These are phyloP conservation scores for Wickerhamiella nectarea DNA, from an alignment of 805 yeast species.

Conservation along the genomic window DNA sequence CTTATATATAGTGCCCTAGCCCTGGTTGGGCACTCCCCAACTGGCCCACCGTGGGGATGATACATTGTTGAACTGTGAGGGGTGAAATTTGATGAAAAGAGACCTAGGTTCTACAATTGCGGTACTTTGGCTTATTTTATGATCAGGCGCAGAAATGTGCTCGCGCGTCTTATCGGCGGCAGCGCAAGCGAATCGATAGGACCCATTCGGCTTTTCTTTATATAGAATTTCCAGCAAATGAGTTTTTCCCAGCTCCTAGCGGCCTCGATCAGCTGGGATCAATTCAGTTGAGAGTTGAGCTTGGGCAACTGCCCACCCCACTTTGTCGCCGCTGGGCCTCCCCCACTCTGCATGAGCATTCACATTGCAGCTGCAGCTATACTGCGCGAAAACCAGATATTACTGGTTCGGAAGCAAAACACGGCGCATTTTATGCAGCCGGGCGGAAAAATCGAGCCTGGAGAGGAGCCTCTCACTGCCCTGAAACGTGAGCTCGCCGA, in stretches of 20 bases:
- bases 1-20: background rate
- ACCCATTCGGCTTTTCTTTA: too few relatives aligned
- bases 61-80: too few relatives aligned
- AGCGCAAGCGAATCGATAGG: too few relatives aligned
- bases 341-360: background rate
- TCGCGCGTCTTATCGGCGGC: too few relatives aligned
- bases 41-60: background rate
- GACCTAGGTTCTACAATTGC: too few relatives aligned
- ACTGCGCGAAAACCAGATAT: background rate
- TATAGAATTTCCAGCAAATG: too few relatives aligned
- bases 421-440: background rate
- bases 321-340: background rate
- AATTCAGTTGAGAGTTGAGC: too few relatives aligned
- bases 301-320: background rate
- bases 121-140: too few relatives aligned
- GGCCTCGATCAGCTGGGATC: too few relatives aligned
- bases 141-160: too few relatives aligned
- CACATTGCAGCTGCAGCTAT: background rate
- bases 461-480: background rate
- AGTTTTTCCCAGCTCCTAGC: too few relatives aligned
- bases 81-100: too few relatives aligned
- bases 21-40: background rate
- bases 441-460: background rate
- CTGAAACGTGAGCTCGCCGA: background rate
- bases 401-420: background rate